These are phyloP conservation scores for Excoecaria cochinchinensis DNA, from an alignment of 345 rosid species.

Conservation along the genomic window DNA sequence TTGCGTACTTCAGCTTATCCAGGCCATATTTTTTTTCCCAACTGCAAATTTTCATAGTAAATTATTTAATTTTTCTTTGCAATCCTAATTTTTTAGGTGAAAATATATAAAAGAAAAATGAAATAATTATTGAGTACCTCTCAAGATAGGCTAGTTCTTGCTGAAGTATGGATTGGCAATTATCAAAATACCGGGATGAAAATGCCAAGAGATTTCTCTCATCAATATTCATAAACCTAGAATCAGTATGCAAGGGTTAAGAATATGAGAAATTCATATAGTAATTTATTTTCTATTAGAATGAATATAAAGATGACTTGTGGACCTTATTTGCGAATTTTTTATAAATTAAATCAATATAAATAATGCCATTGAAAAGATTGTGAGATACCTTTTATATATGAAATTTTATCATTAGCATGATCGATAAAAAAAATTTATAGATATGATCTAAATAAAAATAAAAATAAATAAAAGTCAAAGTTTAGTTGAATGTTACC, in stretches of 20 bases:
- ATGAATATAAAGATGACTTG: background rate
- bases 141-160: slow-evolving; percentile 1
- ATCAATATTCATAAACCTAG: background rate
- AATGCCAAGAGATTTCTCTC: background rate
- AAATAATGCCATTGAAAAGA: no score
- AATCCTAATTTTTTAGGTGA: background rate
- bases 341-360: no score
- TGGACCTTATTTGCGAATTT: no score
- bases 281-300: no score
- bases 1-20: slow-evolving; percentile 16
- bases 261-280: background rate
- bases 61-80: background rate
- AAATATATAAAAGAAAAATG: background rate
- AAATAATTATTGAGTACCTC: background rate
- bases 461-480: no score
- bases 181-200: background rate
- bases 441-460: no score
- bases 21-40: slow-evolving; percentile 16
- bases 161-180: background rate
- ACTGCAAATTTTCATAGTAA: slow-evolving; percentile 1
- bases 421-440: no score
- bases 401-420: no score
- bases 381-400: no score
- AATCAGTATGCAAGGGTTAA: background rate
- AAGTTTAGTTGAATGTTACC: background rate